phyloP scores from a whole-genome alignment of 2,329 filamentous ascomycete genomes.

The Epichloe scottii region DNA sequence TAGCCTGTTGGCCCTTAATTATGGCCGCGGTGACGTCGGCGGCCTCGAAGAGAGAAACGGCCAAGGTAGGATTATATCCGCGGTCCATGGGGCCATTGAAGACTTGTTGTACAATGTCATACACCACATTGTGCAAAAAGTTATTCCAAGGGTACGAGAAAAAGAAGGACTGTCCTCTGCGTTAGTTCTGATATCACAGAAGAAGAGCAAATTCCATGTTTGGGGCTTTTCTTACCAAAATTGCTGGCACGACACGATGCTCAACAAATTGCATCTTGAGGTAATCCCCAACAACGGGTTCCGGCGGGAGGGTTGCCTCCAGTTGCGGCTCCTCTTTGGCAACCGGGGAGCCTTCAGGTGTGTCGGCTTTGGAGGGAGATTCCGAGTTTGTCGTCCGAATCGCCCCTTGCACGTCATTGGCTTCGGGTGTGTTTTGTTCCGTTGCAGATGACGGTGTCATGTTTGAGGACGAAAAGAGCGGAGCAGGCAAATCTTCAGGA shows the following conservation, averaged over 20 bases:
- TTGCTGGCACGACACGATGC: slow-evolving; percentile 86
- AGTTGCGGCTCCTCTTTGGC: slow-evolving; percentile 7
- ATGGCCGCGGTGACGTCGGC: slow-evolving; percentile 86
- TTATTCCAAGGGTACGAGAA: slow-evolving; percentile 99
- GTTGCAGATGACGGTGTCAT: neutral
- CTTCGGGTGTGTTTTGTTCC: neutral
- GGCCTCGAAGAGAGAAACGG: slow-evolving; percentile 84
- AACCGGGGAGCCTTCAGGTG: slow-evolving; percentile 2
- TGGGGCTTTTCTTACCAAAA: slow-evolving; percentile 54
- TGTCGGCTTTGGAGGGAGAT: neutral
- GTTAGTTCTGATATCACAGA: slow-evolving; percentile 3
- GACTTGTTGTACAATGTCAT: slow-evolving; percentile 96
- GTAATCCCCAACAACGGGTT: slow-evolving; percentile 83
- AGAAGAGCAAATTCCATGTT: neutral
- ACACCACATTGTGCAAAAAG: slow-evolving; percentile 97
- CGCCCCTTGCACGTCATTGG: slow-evolving; percentile 3
- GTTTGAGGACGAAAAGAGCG: slow-evolving; percentile 31
- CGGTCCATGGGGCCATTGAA: slow-evolving; percentile 98
- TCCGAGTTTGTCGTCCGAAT: neutral
- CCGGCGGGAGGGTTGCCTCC: slow-evolving; percentile 13
- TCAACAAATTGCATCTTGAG: slow-evolving; percentile 96
- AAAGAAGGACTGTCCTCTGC: slow-evolving; percentile 65
- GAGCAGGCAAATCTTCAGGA: slow-evolving; percentile 55
- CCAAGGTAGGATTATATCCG: slow-evolving; percentile 79
- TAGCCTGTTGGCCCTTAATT: slow-evolving; percentile 76